These are phyloP conservation scores for Yamadazyma sp. DNA, from an alignment of 805 yeast species.

Conservation along the genomic window DNA sequence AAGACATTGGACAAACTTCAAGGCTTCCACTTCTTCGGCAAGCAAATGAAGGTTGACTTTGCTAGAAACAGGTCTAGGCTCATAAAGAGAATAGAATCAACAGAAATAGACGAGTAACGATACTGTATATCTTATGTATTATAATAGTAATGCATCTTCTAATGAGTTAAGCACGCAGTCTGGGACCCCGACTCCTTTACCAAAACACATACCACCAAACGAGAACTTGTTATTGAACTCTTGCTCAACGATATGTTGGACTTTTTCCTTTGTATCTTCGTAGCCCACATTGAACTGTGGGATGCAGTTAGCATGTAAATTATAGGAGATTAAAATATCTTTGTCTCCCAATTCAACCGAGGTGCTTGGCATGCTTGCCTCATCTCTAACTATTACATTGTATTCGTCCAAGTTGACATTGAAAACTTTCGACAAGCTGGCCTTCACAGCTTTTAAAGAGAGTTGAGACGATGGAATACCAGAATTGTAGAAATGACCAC, in stretches of 20 bases:
- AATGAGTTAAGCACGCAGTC: conserved; percentile 73
- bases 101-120: conserved; percentile 1
- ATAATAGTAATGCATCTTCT: conserved; percentile 38
- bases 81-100: conserved; percentile 15
- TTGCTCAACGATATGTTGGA: conserved; percentile 28
- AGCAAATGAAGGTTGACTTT: conserved; percentile 45
- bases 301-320: conserved; percentile 51
- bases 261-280: conserved; percentile 34
- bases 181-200: conserved; percentile 85
- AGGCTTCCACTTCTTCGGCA: conserved; percentile 52
- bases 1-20: conserved; percentile 50
- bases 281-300: conserved; percentile 83
- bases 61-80: conserved; percentile 28
- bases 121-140: neutral
- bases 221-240: conserved; percentile 44
- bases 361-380: conserved; percentile 16
- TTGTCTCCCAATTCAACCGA: conserved; percentile 20
- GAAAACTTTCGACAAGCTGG: conserved; percentile 23
- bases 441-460: conserved; percentile 26
- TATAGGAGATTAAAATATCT: conserved; percentile 33
- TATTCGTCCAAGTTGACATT: conserved; percentile 21
- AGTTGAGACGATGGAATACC: conserved; percentile 31
- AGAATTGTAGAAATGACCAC: conserved; percentile 59
- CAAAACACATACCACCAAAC: conserved; percentile 76
- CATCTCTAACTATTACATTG: conserved; percentile 26